A percentile compares a stretch with the other conserved stretches of the same genome.
phyloP scores from a whole-genome alignment of 805 yeast genomes.

The Yamadazyma paraphyllophila region DNA sequence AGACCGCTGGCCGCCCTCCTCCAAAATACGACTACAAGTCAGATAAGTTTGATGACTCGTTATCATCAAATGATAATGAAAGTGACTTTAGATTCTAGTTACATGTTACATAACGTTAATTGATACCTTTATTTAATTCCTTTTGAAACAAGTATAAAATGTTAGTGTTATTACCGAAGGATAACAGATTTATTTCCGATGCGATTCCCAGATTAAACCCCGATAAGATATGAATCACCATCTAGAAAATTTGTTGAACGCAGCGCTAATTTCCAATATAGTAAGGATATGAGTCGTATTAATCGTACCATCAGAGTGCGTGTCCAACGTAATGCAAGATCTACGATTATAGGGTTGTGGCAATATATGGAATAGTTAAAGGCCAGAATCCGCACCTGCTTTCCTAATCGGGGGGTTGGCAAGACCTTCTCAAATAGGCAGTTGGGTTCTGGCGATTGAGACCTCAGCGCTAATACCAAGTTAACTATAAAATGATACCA shows the following conservation, averaged over 20 bases:
- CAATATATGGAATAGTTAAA: too few species aligned
- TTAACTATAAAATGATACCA: not conserved
- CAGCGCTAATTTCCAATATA: too few species aligned
- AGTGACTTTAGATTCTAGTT: conserved; percentile 16
- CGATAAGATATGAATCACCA: too few species aligned
- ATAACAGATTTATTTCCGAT: not conserved
- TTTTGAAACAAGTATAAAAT: not conserved
- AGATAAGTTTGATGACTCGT: conserved; percentile 12
- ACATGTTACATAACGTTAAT: too few species aligned
- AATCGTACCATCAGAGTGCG: too few species aligned
- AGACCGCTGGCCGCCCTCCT: conserved; percentile 4
- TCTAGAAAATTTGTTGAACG: too few species aligned
- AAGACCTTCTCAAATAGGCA: conserved; percentile 7
- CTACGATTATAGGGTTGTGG: too few species aligned
- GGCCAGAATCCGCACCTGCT: not conserved
- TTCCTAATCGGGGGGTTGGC: conserved; percentile 4
- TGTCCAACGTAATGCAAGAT: too few species aligned
- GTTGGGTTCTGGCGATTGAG: not conserved
- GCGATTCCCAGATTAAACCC: not conserved
- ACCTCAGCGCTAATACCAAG: too few species aligned
- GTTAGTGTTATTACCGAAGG: not conserved
- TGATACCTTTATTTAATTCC: too few species aligned
- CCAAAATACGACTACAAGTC: conserved; percentile 11
- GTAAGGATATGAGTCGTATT: too few species aligned
- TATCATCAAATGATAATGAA: conserved; percentile 16